Evolutionary conservation across 371 early-diverging fungal species (phyloP).

Genomic region (Apophysomyces ossiformis): DNA sequence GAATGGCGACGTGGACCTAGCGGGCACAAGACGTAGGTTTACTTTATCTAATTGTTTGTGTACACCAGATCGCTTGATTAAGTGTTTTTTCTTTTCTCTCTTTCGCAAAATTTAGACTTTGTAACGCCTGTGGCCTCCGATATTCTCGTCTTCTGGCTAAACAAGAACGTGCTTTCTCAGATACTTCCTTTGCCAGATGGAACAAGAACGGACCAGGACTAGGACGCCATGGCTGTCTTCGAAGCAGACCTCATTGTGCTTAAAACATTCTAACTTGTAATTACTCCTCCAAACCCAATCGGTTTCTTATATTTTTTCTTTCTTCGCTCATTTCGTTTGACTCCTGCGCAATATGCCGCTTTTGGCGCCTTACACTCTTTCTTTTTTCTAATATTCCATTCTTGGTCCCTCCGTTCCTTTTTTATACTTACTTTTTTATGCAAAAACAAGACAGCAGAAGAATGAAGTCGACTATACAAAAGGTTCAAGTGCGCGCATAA

Average conservation of each 20-base stretch:
- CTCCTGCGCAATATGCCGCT: too few relatives aligned
- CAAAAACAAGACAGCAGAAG: too few relatives aligned
- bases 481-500: too few relatives aligned
- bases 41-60: background rate
- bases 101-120: slow-evolving; percentile 49
- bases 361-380: too few relatives aligned
- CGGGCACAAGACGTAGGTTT: slow-evolving; percentile 76
- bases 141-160: slow-evolving; percentile 53
- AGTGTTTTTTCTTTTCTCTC: background rate
- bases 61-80: slow-evolving; percentile 4
- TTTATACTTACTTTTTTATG: too few relatives aligned
- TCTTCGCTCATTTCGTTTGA: background rate
- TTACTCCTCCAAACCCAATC: background rate
- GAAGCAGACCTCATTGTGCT: background rate
- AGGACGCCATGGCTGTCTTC: background rate
- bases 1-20: slow-evolving; percentile 83
- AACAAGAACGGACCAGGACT: background rate
- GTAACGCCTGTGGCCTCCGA: slow-evolving; percentile 80
- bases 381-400: too few relatives aligned
- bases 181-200: background rate
- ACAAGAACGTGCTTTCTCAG: slow-evolving; percentile 8
- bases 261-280: background rate
- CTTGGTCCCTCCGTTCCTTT: too few relatives aligned
- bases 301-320: background rate
- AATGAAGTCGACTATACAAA: too few relatives aligned